Base-by-base conservation (phyloP, 495 filamentous ascomycete species). In the Staphylotrichum longicolle region DNA sequence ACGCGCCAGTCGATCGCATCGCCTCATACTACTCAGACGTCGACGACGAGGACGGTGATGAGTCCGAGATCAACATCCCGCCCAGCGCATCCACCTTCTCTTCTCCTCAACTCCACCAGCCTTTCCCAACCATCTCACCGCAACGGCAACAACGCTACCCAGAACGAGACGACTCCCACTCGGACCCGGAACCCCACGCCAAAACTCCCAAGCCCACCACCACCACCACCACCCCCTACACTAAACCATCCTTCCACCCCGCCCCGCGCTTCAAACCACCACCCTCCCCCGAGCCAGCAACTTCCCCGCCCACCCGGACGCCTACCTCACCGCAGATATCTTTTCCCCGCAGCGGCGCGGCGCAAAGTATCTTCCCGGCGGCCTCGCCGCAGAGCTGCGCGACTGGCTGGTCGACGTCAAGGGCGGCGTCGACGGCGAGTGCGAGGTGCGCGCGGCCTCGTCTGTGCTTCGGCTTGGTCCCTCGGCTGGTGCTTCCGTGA, bases 341-440 rank as follows among this genome's bases (percentile, higher is more conserved):
- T 79, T 80, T 62, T 80, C 78, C 4, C 78, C 78, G 3, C 74
- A 70, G 37, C 70, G 76, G 5, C 66, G 68, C 9, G 70, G 70
- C 27, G 27, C 35, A 0, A 75, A 70, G 63, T 80, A 80, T 57
- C 45, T 78, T 14, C 56, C 72, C 0, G 74, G 75, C 7, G 79
- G 79, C 0, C 67, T 81, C 9, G 79, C 79, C 3, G 67, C 75
- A 3, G 73, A 77, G 58, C 61, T 80, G 4, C 72, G 77, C 14
- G 71, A 76, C 53, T 80, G 78, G 79, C 72, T 81, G 39, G 72
- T 78, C 8, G 75, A 77, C 39, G 68, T 76, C 39, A 77, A 77
- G 64, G 69, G 66, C 0, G 66, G 65, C 15, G 65, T 66, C 0
- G 62, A 67, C 2, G 57, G 60, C 3, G 66, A 60, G n/a, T 58